A percentile compares a stretch with the other conserved stretches of the same genome.
These are phyloP conservation scores for Lotmaria passim DNA, from an alignment of 208 protist genomes.

Conservation along the genomic window DNA sequence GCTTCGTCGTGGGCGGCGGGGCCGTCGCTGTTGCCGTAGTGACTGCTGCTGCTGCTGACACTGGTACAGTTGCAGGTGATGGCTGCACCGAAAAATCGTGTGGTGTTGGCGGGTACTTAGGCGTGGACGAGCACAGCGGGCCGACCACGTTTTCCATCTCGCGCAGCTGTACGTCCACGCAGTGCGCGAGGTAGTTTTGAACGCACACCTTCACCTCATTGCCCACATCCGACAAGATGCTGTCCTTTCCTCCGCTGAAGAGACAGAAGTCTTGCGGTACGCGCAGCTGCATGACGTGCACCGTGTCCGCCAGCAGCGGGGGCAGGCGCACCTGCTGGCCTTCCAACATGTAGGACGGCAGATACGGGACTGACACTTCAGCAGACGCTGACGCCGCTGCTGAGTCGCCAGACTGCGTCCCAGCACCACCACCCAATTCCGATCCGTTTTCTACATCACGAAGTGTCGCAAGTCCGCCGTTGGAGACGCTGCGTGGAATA, in stretches of 20 bases:
- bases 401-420: neutral
- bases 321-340: conserved; percentile 53
- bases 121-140: neutral
- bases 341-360: conserved; percentile 77
- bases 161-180: neutral
- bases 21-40: no score
- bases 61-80: no score
- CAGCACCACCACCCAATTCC: neutral
- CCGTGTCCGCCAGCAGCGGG: conserved; percentile 55
- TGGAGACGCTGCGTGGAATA: neutral
- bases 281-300: conserved; percentile 51
- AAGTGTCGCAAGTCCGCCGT: neutral
- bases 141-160: neutral
- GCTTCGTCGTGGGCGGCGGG: neutral
- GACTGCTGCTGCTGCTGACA: no score
- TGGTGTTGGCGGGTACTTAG: no score
- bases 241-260: conserved; percentile 35
- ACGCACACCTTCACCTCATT: conserved; percentile 66
- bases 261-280: conserved; percentile 74
- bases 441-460: neutral
- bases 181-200: conserved; percentile 61
- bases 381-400: neutral
- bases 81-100: no score
- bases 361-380: conserved; percentile 37
- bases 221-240: conserved; percentile 20